phyloP scores from a whole-genome alignment of 2,329 filamentous ascomycete genomes.

The Curvularia eragrostidis region DNA sequence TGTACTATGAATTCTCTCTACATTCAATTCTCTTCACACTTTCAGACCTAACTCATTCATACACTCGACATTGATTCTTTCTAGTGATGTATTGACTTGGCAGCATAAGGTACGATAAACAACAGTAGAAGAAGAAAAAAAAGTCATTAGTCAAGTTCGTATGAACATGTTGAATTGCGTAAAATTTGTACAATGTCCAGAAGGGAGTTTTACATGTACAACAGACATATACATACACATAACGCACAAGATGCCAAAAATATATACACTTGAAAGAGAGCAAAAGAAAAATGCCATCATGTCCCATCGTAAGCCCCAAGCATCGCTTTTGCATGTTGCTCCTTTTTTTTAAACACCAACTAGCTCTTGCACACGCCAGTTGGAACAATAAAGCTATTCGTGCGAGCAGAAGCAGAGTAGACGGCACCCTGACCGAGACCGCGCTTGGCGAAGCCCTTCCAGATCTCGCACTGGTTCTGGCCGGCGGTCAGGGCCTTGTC shows the following conservation, averaged over 20 bases:
- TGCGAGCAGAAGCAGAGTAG: slow-evolving; percentile 29
- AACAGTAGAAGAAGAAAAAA: too few species aligned
- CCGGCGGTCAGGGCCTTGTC: slow-evolving; percentile 61
- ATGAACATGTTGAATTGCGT: too few species aligned
- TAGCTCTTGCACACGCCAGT: slow-evolving; percentile 19
- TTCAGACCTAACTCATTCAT: too few species aligned
- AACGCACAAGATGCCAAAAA: neutral
- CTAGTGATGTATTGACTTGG: too few species aligned
- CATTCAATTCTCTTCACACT: too few species aligned
- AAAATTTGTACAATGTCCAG: too few species aligned
- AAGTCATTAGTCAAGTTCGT: too few species aligned
- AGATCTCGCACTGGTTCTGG: slow-evolving; percentile 60
- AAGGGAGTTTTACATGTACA: too few species aligned
- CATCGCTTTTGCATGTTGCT: too few species aligned
- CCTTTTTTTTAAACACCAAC: neutral
- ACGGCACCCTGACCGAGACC: slow-evolving; percentile 55
- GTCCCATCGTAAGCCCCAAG: neutral
- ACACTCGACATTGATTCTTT: too few species aligned
- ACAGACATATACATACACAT: neutral
- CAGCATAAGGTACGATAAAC: too few species aligned
- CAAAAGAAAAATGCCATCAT: neutral
- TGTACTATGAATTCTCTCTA: too few species aligned
- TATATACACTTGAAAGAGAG: neutral
- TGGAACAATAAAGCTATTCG: slow-evolving; percentile 35
- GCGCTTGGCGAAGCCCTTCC: slow-evolving; percentile 64